Evolutionary conservation across 1,284 basidiomycete species (phyloP).

Genomic region (Cryptococcus maquisensis): DNA sequence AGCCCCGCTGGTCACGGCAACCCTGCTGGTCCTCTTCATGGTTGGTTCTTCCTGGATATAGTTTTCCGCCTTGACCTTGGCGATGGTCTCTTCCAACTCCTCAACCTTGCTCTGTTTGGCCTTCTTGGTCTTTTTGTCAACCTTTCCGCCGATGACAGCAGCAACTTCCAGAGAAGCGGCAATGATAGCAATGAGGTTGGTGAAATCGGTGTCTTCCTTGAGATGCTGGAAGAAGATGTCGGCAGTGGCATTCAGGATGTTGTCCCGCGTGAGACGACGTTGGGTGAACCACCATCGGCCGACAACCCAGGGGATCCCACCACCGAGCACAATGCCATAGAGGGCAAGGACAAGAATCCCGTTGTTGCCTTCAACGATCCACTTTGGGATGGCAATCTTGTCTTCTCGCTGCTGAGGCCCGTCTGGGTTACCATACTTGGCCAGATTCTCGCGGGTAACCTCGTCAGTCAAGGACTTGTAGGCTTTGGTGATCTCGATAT

Average conservation of each 20-base stretch:
- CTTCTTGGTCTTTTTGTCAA: conserved; percentile 47
- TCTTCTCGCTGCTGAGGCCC: conserved; percentile 91
- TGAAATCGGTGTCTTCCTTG: conserved; percentile 71
- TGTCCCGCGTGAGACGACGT: conserved; percentile 86
- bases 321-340: conserved; percentile 85
- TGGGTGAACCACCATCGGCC: conserved; percentile 98
- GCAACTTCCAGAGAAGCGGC: conserved; percentile 67
- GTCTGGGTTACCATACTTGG: conserved; percentile 91
- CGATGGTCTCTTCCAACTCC: conserved; percentile 59
- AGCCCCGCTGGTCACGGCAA: conserved; percentile 31
- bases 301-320: conserved; percentile 79
- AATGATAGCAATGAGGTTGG: conserved; percentile 70
- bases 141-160: conserved; percentile 28
- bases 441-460: conserved; percentile 84
- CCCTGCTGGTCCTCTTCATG: conserved; percentile 31
- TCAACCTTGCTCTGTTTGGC: conserved; percentile 53
- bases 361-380: conserved; percentile 90
- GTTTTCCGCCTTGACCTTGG: conserved; percentile 51
- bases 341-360: conserved; percentile 83
- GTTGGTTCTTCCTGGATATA: conserved; percentile 30
- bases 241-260: conserved; percentile 77
- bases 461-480: conserved; percentile 98
- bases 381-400: conserved; percentile 92
- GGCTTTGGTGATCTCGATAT: conserved; percentile 93
- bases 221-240: conserved; percentile 84